Base-by-base conservation (phyloP, 2,329 filamentous ascomycete species). In the Pseudocercospora macadamiae region DNA sequence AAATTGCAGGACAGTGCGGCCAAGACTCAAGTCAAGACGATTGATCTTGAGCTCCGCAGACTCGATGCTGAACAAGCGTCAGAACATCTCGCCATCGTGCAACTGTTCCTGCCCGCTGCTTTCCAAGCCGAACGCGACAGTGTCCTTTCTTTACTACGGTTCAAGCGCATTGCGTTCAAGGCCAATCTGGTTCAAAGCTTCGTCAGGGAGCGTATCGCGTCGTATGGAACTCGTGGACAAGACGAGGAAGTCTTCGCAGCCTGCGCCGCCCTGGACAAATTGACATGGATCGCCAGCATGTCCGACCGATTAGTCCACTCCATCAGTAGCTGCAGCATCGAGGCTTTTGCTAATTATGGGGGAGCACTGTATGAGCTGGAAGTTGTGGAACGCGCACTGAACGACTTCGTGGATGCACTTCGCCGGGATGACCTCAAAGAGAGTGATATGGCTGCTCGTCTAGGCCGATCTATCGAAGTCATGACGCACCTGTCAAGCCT, bases 21-120 rank as follows among this genome's bases (percentile, higher is more conserved):
- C 37, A 96, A 96, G 79, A 89, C 93, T 2, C 93, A 96, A 73
- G 88, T 91, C 70, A 97, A 96, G 79, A 92, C 92, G 0, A 96
- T 99, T 62, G 93, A 97, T 66, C 82, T 97, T 26, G 93, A 97
- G 73, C 80, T 97, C 57, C 86, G 89, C 54, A 88, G 89, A 57
- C 84, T 97, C 71, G 91, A 96, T 68, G 92, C 93, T 0, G 89
- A 96, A 68, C 91, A 97, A 77, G 90, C 92, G 2, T 83, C 87
- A 36, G 90, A 97, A 71, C 93, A 97, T 70, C 82, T 99, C 25
- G 85, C 88, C 16, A 96, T 99, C 66, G 84, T 97, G 64, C 90
- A 92, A 74, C 78, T 95, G 9, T 97, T 96, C 80, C 79, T 97
- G 44, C 92, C 93, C 0, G 92, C 96, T 62, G 88, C 85, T 18